Base-by-base conservation (phyloP, 306 rosid species). In the Lathyrus aphaca region DNA sequence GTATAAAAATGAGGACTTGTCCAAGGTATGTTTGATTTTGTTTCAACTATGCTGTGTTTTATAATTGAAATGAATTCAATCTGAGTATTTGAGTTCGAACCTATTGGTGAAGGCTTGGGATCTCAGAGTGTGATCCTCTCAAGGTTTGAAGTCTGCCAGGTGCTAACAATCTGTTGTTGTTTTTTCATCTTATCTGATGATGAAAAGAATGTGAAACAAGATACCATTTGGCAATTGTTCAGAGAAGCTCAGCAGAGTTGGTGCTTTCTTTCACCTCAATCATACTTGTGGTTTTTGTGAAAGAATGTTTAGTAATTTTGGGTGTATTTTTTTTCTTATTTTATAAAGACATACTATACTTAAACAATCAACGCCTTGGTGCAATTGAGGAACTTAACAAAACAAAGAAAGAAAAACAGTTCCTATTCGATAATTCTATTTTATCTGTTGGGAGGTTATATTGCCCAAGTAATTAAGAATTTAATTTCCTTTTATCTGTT, bases 221-320 rank as follows among this genome's bases (percentile, higher is more conserved):
- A 30, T 46, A 81, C 84, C 15, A 76, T 89, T 80, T 86, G 92
- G 96, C 18, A 71, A 59, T 84, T 83, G 68, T 92, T 92, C 83
- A 82, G 70, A 68, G 95, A 87, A 85, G 96, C 98, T 77, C 96
- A 89, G 81, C 91, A 77, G 71, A 92, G 98, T 92, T 79, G 74
- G 82, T 86, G 25, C 58, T 68, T 35, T 25, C 61, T 68, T 35
- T 71, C 72, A 15, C 59, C 59, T 38, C 16, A 38, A 16, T 37
- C 63, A 59, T 38, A 48, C 16, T 40, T 73, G 19, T 48, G 48
- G 11, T 49, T 38, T 38, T 57, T 13, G n/a, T 42, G 32, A 3
- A 48, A 9, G 50, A 74, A 64, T 74, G 38, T 66, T 69, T 54
- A 44, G 49, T 63, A 15, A 74, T 35, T 74, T 64, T 58, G 53